These are phyloP conservation scores for Epichloe uncinata DNA, from an alignment of 2,329 filamentous ascomycete genomes.

Conservation along the genomic window DNA sequence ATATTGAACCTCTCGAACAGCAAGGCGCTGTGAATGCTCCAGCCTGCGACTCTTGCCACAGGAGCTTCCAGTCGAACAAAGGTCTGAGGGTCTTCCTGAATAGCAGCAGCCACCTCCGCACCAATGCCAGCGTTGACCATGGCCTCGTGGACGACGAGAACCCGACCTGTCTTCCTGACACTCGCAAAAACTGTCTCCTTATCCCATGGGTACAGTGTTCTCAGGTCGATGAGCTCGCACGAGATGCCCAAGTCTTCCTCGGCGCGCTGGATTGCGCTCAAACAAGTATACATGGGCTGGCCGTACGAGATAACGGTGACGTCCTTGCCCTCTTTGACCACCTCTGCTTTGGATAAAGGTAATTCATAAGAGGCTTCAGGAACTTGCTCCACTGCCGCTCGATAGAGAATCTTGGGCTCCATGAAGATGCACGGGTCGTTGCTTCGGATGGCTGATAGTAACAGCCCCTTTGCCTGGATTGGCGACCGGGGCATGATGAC, in stretches of 20 bases:
- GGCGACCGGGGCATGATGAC: conserved; percentile 82
- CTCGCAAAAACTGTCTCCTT: conserved; percentile 66
- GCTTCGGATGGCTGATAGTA: conserved; percentile 62
- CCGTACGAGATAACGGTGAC: conserved; percentile 82
- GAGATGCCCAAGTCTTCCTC: conserved; percentile 62
- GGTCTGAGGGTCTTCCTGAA: conserved; percentile 64
- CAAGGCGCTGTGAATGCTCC: conserved; percentile 72
- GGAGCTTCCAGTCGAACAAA: conserved; percentile 78
- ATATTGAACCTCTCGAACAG: conserved; percentile 69
- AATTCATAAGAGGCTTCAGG: conserved; percentile 70
- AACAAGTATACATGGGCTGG: conserved; percentile 76
- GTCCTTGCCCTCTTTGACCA: conserved; percentile 67
- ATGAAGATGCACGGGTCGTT: conserved; percentile 86
- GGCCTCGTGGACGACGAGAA: conserved; percentile 81
- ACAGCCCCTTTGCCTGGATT: conserved; percentile 74
- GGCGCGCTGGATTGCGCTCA: conserved; percentile 60
- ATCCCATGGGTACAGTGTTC: conserved; percentile 89
- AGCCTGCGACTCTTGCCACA: conserved; percentile 74
- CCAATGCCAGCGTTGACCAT: conserved; percentile 86
- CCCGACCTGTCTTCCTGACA: conserved; percentile 74
- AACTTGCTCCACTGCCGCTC: conserved; percentile 83
- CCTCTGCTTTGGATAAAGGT: conserved; percentile 72
- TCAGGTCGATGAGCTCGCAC: conserved; percentile 75
- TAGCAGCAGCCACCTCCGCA: conserved; percentile 75
- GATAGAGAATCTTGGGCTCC: conserved; percentile 88